Conservation (phyloP, 208 protist species). For the Trypanosoma platydactyli region DNA sequence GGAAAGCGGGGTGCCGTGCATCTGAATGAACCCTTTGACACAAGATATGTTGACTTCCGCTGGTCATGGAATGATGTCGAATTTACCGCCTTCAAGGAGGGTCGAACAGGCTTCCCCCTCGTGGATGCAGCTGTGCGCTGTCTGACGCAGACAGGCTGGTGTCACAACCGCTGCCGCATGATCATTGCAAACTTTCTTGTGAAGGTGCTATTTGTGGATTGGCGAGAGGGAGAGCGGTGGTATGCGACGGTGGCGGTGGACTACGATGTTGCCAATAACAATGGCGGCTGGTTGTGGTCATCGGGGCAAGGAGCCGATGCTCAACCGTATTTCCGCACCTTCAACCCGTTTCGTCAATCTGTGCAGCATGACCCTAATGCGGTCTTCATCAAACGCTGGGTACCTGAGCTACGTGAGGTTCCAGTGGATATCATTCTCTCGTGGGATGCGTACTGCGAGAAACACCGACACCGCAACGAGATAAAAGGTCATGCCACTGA, state of each 20-base stretch:
- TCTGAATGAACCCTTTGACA: conserved; percentile 66
- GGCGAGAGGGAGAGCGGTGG: conserved; percentile 87
- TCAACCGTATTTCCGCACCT: conserved; percentile 82
- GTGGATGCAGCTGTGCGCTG: conserved; percentile 93
- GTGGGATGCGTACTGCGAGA: conserved; percentile 66
- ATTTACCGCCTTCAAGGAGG: conserved; percentile 71
- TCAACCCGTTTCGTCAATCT: conserved; percentile 79
- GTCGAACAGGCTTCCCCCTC: conserved; percentile 89
- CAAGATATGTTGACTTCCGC: conserved; percentile 50
- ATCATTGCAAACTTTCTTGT: conserved; percentile 85
- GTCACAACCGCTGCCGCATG: conserved; percentile 77
- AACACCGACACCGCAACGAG: conserved; percentile 4
- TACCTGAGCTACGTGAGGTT: conserved; percentile 66
- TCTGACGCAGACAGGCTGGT: conserved; percentile 79
- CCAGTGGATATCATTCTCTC: conserved; percentile 54
- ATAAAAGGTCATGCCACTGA: neutral
- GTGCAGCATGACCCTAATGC: conserved; percentile 59
- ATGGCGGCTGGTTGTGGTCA: conserved; percentile 81
- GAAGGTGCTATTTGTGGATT: conserved; percentile 89
- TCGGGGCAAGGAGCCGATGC: conserved; percentile 73
- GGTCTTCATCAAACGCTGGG: conserved; percentile 67
- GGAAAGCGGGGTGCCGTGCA: neutral
- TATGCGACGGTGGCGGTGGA: conserved; percentile 87
- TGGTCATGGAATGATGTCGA: conserved; percentile 56
- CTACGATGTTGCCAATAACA: conserved; percentile 88